phyloP scores from a whole-genome alignment of 2,329 filamentous ascomycete species.

The Diaporthe australafricana region DNA sequence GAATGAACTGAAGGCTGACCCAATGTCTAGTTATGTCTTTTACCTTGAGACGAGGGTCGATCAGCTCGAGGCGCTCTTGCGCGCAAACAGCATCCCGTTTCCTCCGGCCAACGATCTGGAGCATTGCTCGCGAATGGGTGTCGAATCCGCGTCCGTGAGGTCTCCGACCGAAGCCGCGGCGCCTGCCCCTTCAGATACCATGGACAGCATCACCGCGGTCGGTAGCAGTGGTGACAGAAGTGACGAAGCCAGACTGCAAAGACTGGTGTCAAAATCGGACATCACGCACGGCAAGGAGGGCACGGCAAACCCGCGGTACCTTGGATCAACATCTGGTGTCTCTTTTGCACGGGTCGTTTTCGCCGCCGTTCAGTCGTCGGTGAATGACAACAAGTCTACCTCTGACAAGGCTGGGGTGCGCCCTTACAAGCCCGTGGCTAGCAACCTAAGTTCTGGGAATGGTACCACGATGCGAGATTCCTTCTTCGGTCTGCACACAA shows the following conservation, averaged over 20 bases:
- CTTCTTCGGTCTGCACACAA: slow-evolving; percentile 96
- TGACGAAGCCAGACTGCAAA: slow-evolving; percentile 70
- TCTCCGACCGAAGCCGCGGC: slow-evolving; percentile 50
- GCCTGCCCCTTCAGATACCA: slow-evolving; percentile 45
- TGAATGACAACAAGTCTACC: slow-evolving; percentile 72
- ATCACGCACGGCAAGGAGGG: slow-evolving; percentile 50
- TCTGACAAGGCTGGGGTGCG: slow-evolving; percentile 74
- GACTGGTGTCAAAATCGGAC: slow-evolving; percentile 69
- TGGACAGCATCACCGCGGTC: slow-evolving; percentile 46
- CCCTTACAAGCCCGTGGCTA: slow-evolving; percentile 65
- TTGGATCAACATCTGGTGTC: slow-evolving; percentile 89
- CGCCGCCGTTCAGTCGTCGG: slow-evolving; percentile 84
- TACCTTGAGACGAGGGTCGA: slow-evolving; percentile 90
- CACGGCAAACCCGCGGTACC: slow-evolving; percentile 81
- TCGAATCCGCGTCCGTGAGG: slow-evolving; percentile 48
- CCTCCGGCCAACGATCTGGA: slow-evolving; percentile 79
- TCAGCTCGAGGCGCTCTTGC: slow-evolving; percentile 83
- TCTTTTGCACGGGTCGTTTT: slow-evolving; percentile 96
- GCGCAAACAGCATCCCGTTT: slow-evolving; percentile 76
- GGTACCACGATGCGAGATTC: slow-evolving; percentile 92
- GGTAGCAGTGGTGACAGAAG: slow-evolving; percentile 62
- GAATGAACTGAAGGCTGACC: neutral
- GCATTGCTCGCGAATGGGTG: slow-evolving; percentile 63
- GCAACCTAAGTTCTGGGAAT: slow-evolving; percentile 57
- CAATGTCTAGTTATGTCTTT: slow-evolving; percentile 80